These are phyloP conservation scores for Ambrosia artemisiifolia DNA, from an alignment of 129 eudicot genomes.

Conservation along the genomic window DNA sequence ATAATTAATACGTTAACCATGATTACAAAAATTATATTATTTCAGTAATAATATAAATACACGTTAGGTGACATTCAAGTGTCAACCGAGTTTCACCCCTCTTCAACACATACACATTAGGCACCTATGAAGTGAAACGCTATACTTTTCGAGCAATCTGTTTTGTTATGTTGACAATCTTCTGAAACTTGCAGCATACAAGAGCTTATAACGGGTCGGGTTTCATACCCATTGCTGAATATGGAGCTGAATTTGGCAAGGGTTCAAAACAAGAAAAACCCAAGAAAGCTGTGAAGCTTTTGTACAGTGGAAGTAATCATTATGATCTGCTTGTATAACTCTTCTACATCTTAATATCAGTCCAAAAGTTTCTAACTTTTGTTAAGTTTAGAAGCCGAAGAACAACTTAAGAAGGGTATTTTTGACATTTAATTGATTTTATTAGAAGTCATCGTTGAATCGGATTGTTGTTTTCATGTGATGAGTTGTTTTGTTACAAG, in stretches of 20 bases:
- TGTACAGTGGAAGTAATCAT: conserved; percentile 91
- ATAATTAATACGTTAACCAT: not conserved
- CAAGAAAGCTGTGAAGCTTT: conserved; percentile 63
- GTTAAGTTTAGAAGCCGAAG: not conserved
- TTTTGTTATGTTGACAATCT: conserved; percentile 1
- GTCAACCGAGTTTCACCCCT: too few relatives aligned
- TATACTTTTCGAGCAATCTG: not conserved
- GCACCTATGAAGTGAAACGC: too few relatives aligned
- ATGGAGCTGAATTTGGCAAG: conserved; percentile 67
- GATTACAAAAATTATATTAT: not conserved
- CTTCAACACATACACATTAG: too few relatives aligned
- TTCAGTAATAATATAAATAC: not conserved
- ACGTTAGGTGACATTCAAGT: not conserved
- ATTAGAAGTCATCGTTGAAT: not conserved
- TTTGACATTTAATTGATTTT: not conserved
- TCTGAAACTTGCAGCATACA: conserved; percentile 45
- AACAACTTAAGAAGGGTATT: not conserved
- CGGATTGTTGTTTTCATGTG: not conserved
- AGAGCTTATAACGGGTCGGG: conserved; percentile 56
- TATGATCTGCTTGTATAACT: conserved; percentile 77
- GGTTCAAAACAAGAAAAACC: conserved; percentile 45
- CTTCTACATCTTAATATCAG: not conserved
- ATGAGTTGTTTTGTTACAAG: not conserved
- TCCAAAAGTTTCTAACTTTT: not conserved
- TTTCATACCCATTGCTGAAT: conserved; percentile 94